Evolutionary conservation across 177 flowering plant species (phyloP), one percentile per base, ranked within the genome.

Genomic region (Telopea speciosissima): DNA sequence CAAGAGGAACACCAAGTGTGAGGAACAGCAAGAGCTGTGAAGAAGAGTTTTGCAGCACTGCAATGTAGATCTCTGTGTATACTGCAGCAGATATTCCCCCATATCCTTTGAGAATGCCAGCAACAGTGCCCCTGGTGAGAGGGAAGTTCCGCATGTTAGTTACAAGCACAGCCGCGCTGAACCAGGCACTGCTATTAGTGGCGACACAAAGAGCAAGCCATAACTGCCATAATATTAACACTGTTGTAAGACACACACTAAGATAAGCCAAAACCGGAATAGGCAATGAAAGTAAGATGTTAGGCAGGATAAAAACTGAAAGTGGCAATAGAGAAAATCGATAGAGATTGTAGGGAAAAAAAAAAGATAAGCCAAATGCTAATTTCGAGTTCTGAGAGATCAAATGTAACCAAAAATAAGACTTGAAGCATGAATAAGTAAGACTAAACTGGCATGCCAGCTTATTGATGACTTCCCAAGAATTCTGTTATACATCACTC

Each of bases 121-220:
- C 90, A 68, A 93, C 97, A 1, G 91, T 85, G 76, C 96, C 98
- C 62, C 96, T 79, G 77, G 84, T 89, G 44, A 82, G 71, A 45
- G 96, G 97, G 74, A 93, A 93, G 81, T 92, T 93, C 76, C 94
- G 84, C 93, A 93, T 89, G 81, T 90, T 90, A 64, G 98, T 91
- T 19, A 89, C 98, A 66, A 91, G 87, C 73, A 89, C 92, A 1
- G 85, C 89, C 19, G 96, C 91, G 66, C 84, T 78, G 17, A 93
- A 68, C 92, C 95, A 93, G 49, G 98, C 92, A 60, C 87, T 83
- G 67, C 97, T 91, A 70, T 91, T 88, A 5, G 93, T 84, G 65
- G 84, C 98, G 31, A 91, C 66, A 70, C 84, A 82, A 19, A 87
- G 82, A 0, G 96, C 93, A 69, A 89, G 3, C 87, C 92, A 93